Evolutionary conservation across 2,329 filamentous ascomycete species (phyloP).

Genomic region (Fusarium sp.): DNA sequence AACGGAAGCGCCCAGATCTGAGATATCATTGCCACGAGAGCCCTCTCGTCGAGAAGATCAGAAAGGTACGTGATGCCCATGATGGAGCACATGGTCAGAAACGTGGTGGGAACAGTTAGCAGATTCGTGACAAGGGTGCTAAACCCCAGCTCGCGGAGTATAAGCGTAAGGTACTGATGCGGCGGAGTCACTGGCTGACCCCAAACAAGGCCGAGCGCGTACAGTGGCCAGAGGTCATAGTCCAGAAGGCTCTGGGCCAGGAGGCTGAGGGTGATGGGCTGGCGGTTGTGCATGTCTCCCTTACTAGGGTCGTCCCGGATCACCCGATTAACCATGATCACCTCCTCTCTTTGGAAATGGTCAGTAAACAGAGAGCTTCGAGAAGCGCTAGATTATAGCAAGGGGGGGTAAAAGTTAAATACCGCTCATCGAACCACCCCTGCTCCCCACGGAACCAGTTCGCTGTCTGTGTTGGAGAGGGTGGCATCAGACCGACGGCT

Average conservation of each 20-base stretch:
- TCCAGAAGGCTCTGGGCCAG: slow-evolving; percentile 62
- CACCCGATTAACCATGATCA: slow-evolving; percentile 64
- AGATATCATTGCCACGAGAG: slow-evolving; percentile 44
- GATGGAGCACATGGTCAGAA: slow-evolving; percentile 24
- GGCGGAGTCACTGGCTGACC: slow-evolving; percentile 54
- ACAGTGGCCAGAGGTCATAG: slow-evolving; percentile 64
- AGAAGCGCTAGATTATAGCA: neutral
- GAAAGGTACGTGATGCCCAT: slow-evolving; percentile 45
- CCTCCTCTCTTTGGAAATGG: slow-evolving; percentile 51
- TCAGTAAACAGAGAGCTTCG: neutral
- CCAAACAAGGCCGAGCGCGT: slow-evolving; percentile 57
- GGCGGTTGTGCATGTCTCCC: slow-evolving; percentile 65
- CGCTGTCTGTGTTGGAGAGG: slow-evolving; percentile 52
- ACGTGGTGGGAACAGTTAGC: slow-evolving; percentile 24
- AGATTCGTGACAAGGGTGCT: slow-evolving; percentile 29
- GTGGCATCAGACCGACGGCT: slow-evolving; percentile 37
- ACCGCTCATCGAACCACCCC: slow-evolving; percentile 51
- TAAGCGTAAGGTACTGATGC: slow-evolving; percentile 58
- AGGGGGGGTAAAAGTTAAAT: slow-evolving; percentile 1
- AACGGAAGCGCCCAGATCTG: slow-evolving; percentile 49
- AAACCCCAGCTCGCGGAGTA: slow-evolving; percentile 13
- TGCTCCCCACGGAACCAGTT: slow-evolving; percentile 43
- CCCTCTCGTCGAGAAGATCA: slow-evolving; percentile 44
- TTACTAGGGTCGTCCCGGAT: slow-evolving; percentile 64
- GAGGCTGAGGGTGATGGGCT: slow-evolving; percentile 52